Evolutionary conservation across 2,329 filamentous ascomycete species (phyloP), one percentile per base, ranked within the genome.

Genomic region (Clonostachys solani): DNA sequence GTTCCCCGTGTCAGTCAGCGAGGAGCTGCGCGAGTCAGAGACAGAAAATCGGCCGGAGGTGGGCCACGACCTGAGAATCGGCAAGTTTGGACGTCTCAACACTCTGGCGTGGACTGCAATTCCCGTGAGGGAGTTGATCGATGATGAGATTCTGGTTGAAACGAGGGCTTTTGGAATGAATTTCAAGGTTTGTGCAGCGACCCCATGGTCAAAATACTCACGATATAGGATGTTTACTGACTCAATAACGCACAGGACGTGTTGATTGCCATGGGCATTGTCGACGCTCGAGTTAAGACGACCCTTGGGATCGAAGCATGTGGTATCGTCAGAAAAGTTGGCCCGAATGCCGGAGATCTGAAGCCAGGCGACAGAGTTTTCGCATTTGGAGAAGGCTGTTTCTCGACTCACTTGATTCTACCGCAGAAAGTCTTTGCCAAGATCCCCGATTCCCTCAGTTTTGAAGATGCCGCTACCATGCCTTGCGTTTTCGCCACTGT

Each of bases 251-350:
- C 2, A 29, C 9, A 63, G 40, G 65, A 68, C 36, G 60, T 68
- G 5, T 55, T 66, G 5, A 59, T 68, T 18, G 60, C 64, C 3
- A 50, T 64, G n/a, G 67, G 66, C 3, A 51, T 67, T 0, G 65
- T 66, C 10, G 53, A 63, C 13, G 16, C 40, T 23, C n/a, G 16
- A 15, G 40, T 16, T 38, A 38, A 12, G 50, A 36, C n/a, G 33
- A 33, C 17, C 8, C 40, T 95, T 1, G 54, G 55, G 10, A 33
- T 42, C 16, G 58, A 60, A 13, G 52, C 42, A 15, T 43, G 50
- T 4, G 59, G 59, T 37, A 43, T 58, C n/a, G 51, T 61, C 35
- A 49, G 42, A 5, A 47, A 42, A 12, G 36, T 47, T 4, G 57
- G 58, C 7, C 15, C 33, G 10, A 57, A 60, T 17, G 50, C 51